Percentiles rank a stretch among this genome's conserved stretches.
These are phyloP conservation scores for Mortierella sp. DNA, from an alignment of 371 early-diverging fungal genomes.

Conservation along the genomic window DNA sequence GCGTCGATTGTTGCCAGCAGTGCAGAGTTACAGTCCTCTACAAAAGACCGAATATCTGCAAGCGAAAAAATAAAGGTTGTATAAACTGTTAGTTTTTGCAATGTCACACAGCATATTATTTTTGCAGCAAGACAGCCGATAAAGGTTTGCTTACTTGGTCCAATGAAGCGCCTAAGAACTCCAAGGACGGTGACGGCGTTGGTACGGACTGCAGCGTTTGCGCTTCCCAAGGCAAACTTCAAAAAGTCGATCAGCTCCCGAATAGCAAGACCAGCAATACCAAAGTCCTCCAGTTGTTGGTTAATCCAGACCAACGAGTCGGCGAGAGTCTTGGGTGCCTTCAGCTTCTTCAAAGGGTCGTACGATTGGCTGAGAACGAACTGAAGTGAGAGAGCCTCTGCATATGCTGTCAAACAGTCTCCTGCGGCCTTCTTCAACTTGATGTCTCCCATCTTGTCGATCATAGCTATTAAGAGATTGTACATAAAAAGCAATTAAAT, in stretches of 20 bases:
- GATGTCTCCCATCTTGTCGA: slow-evolving; percentile 94
- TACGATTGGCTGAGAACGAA: slow-evolving; percentile 86
- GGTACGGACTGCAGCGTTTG: slow-evolving; percentile 87
- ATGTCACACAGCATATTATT: background rate
- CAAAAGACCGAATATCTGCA: slow-evolving; percentile 71
- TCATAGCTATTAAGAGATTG: slow-evolving; percentile 63
- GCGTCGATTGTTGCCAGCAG: slow-evolving; percentile 87
- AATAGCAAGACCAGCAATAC: slow-evolving; percentile 80
- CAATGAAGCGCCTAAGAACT: slow-evolving; percentile 85
- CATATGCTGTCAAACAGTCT: slow-evolving; percentile 80
- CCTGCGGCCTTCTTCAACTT: slow-evolving; percentile 90
- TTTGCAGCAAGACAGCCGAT: background rate
- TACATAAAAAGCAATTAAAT: background rate
- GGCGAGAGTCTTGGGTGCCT: slow-evolving; percentile 91
- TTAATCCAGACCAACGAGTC: slow-evolving; percentile 91
- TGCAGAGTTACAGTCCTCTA: slow-evolving; percentile 89
- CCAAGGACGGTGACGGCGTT: slow-evolving; percentile 85
- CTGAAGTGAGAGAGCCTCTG: slow-evolving; percentile 81
- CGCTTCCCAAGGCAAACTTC: slow-evolving; percentile 83
- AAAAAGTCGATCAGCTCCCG: slow-evolving; percentile 87
- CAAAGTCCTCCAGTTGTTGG: slow-evolving; percentile 87
- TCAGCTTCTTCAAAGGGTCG: slow-evolving; percentile 82
- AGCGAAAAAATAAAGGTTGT: background rate
- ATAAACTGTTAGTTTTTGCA: background rate
- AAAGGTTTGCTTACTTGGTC: slow-evolving; percentile 70